Evolutionary conservation across 495 filamentous ascomycete species (phyloP).

Genomic region (Geopyxis carbonaria): DNA sequence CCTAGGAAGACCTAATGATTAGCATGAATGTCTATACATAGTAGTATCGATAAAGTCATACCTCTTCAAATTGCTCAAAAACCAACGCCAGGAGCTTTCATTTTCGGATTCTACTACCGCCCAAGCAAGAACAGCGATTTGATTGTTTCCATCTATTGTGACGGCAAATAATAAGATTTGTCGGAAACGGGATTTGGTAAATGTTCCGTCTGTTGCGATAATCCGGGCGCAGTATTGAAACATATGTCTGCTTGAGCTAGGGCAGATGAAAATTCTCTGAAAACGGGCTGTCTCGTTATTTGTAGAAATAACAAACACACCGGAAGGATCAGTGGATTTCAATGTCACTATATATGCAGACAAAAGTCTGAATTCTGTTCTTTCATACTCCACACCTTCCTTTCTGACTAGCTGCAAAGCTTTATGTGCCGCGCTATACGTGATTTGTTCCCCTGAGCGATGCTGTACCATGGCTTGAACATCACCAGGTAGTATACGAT

Average conservation of each 20-base stretch:
- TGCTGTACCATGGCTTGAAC: neutral
- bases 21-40: neutral
- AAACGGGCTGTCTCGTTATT: neutral
- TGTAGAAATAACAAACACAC: neutral
- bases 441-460: neutral
- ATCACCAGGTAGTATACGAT: neutral
- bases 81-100: conserved; percentile 3
- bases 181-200: conserved; percentile 5
- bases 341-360: neutral
- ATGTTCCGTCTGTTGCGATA: conserved; percentile 8
- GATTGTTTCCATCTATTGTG: conserved; percentile 8
- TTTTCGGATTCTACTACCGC: conserved; percentile 9
- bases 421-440: neutral
- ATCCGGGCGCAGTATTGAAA: conserved; percentile 3
- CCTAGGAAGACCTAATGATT: neutral
- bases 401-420: neutral
- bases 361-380: neutral
- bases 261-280: conserved; percentile 8
- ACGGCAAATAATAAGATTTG: conserved; percentile 9
- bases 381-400: neutral
- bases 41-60: neutral
- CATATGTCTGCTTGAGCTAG: neutral
- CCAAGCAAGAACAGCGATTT: conserved; percentile 9
- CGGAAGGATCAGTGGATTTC: neutral
- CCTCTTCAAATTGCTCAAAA: conserved; percentile 3